Evolutionary conservation across 2,329 filamentous ascomycete genomes (phyloP).

Genomic region (Microdochium nivale): DNA sequence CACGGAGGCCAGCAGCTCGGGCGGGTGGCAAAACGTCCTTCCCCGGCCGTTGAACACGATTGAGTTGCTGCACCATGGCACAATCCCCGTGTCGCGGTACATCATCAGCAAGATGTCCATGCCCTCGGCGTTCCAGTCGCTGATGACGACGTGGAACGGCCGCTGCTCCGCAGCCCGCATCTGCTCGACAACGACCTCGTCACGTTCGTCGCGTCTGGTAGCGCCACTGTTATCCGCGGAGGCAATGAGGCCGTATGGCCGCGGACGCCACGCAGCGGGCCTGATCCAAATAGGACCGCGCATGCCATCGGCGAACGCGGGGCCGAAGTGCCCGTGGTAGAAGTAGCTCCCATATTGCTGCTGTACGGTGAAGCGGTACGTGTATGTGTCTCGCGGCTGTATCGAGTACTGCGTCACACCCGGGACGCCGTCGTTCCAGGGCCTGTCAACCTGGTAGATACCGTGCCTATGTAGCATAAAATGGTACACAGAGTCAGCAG

Average conservation of each 20-base stretch:
- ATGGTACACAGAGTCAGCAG: not conserved
- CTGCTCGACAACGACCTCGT: not conserved
- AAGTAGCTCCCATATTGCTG: constrained; percentile 10
- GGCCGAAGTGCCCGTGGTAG: constrained; percentile 10
- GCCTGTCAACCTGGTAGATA: constrained; percentile 9
- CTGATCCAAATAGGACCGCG: constrained; percentile 9
- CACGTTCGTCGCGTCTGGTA: no score
- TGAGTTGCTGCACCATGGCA: constrained; percentile 8
- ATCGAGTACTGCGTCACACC: constrained; percentile 10
- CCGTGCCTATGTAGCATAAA: constrained; percentile 4
- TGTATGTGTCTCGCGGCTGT: constrained; percentile 7
- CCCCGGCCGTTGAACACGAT: constrained; percentile 7
- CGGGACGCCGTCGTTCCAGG: constrained; percentile 10
- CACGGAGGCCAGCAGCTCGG: constrained; percentile 1
- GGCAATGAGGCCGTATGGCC: constrained; percentile 7
- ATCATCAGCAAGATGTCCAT: constrained; percentile 10
- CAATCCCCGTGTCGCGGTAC: constrained; percentile 8
- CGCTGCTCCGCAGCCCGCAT: constrained; percentile 7
- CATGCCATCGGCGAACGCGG: constrained; percentile 10
- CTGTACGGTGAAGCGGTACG: constrained; percentile 8
- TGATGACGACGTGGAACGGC: constrained; percentile 8
- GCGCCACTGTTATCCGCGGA: no score
- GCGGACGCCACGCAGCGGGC: constrained; percentile 7
- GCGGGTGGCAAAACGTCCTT: constrained; percentile 6
- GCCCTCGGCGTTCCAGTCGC: constrained; percentile 9